Evolutionary conservation across 192 early-diverging fungal genomes (phyloP), one percentile per base, ranked within the genome.

Genomic region (Entomortierella beljakovae): DNA sequence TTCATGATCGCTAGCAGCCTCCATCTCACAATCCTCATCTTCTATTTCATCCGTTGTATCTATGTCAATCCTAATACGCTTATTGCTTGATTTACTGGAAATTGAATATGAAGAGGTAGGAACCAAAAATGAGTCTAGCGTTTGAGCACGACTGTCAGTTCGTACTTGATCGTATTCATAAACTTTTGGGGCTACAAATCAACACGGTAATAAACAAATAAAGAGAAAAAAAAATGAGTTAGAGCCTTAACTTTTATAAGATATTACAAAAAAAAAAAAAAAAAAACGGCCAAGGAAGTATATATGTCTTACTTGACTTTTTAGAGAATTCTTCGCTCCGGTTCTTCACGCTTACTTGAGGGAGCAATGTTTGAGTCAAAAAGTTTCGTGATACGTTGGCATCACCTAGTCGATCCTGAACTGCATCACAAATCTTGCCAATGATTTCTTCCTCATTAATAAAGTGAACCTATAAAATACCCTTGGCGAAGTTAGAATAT

Each of bases 401-500:
- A 42, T 82, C 85, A 6, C 87, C 89, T 22, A 99, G 75, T 48
- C 81, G 81, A 23, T 88, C 82, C 63, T 93, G 89, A 25, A 99
- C 87, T 16, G 76, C 81, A 43, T 92, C 92, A 40, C 89, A 84
- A 2, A 99, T 82, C 0, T 71, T 68, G 13, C 86, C 86, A 35
- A 97, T 86, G 20, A 99, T 89, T 18, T 84, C 72, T 34, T 99
- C 96, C 66, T 98, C 92, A 80, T 99, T 88, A 71, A 99, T 80
- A 68, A 99, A 98, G 48, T 93, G 91, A 28, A 99, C 95, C 91
- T 90, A 38, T 10, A 35, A 34, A 37, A 56, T 32, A 56, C 48
- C 6, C 2, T 13, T 11, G n/a, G n/a, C n/a, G n/a, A 20, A 57
- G 29, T 31, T 33, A 57, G 29, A 10, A 57, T 16, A 26, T n/a